Conservation (phyloP, 2,329 filamentous ascomycete species). For the Aspergillus viridinutans region DNA sequence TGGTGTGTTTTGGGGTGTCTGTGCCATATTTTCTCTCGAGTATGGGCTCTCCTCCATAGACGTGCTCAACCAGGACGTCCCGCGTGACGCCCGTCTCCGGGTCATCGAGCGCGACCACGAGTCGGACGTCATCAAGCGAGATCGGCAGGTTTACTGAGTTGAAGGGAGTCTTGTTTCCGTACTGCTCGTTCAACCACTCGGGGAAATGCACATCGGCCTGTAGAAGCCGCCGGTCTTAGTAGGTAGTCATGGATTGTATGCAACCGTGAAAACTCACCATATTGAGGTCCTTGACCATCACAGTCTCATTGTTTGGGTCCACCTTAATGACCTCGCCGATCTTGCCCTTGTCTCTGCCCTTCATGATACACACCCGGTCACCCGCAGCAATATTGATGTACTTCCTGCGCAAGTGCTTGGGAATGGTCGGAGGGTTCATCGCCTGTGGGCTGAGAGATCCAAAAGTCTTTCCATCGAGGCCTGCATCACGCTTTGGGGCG, state of each 20-base stretch:
- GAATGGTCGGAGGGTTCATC: slow-evolving; percentile 37
- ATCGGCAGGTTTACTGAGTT: slow-evolving; percentile 54
- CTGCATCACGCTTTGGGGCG: slow-evolving; percentile 71
- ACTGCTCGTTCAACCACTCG: slow-evolving; percentile 32
- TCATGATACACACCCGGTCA: slow-evolving; percentile 78
- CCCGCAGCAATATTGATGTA: slow-evolving; percentile 61
- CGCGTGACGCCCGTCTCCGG: slow-evolving; percentile 59
- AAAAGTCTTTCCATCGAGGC: slow-evolving; percentile 53
- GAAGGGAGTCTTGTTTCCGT: slow-evolving; percentile 38
- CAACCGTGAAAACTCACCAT: slow-evolving; percentile 47
- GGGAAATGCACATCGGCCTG: slow-evolving; percentile 43
- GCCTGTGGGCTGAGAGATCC: slow-evolving; percentile 50
- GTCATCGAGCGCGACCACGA: slow-evolving; percentile 72
- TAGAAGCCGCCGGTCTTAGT: neutral
- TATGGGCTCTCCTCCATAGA: slow-evolving; percentile 53
- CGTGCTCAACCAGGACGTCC: slow-evolving; percentile 73
- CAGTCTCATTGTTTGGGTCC: slow-evolving; percentile 50
- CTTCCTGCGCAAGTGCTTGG: slow-evolving; percentile 35
- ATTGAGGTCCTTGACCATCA: slow-evolving; percentile 60
- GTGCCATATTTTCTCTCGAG: slow-evolving; percentile 49
- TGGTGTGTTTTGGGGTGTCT: slow-evolving; percentile 37
- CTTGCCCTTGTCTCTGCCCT: slow-evolving; percentile 75
- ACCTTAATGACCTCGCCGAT: slow-evolving; percentile 69
- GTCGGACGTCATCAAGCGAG: slow-evolving; percentile 68
- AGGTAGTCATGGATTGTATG: neutral